Evolutionary conservation across 768 basidiomycete species (phyloP), one percentile per base, ranked within the genome.

Genomic region (Tylopilus rubrobrunneus): DNA sequence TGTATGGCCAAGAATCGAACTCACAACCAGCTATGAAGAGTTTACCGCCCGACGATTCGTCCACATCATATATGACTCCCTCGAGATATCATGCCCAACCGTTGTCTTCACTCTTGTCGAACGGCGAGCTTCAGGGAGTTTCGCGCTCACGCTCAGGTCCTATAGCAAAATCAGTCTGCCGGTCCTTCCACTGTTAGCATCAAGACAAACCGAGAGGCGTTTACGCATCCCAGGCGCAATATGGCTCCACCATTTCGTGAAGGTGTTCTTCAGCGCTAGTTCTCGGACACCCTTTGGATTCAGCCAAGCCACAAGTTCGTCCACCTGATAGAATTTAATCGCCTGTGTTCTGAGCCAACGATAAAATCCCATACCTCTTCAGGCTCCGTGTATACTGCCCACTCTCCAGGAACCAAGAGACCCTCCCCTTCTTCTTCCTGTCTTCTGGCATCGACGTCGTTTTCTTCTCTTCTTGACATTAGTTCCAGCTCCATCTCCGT

Each of bases 231-330:
- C 93, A 15, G 84, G 84, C 14, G 82, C 80, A 53, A 95, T 83
- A 67, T 92, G 90, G 45, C 79, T 75, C 84, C 87, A 89, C 86
- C 90, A 92, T 66, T 90, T 92, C 15, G 79, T 81, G 55, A 99
- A 73, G 1, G 79, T 73, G 46, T 84, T 83, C 72, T 87, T 90
- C 42, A 95, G 76, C 29, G 85, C 85, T 40, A 87, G 73, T 71
- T 99, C 96, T 50, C 96, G 85, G 50, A 87, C 82, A 5, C 97
- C 96, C 73, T 93, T 95, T 31, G 85, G 78, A 67, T 96, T 97
- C 17, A 99, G 76, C 95, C 96, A 99, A 5, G 84, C 78, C 29
- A 92, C 69, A 63, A 90, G 89, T 52, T 86, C 83, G 36, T 92
- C 87, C 51, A 96, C 71, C 95, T 98, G 44, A 51, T 57, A 42